A percentile compares a stretch with the other conserved stretches of the same genome.
Evolutionary conservation across 139 green algal species (phyloP).

Genomic region (Coelastrella sp.): DNA sequence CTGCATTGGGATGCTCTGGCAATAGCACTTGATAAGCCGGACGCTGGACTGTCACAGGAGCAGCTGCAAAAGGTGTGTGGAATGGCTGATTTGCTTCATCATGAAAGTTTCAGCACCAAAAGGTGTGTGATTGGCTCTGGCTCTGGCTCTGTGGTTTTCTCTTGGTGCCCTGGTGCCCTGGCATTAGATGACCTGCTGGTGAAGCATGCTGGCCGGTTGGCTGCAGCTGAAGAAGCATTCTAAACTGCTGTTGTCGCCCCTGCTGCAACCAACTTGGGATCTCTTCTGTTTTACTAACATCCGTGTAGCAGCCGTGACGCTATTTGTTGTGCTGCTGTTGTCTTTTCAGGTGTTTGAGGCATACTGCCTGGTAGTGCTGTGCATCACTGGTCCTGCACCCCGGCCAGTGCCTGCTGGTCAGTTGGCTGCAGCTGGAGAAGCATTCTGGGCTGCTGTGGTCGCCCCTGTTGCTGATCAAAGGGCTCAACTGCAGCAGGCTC

Average conservation of each 20-base stretch:
- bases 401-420: not conserved
- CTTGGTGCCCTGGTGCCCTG: too few relatives aligned
- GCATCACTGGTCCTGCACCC: not conserved
- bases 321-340: not conserved
- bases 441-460: not conserved
- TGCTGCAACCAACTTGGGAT: too few relatives aligned
- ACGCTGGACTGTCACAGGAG: not conserved
- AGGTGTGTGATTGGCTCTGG: too few relatives aligned
- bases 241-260: not conserved
- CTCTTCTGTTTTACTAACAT: too few relatives aligned
- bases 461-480: not conserved
- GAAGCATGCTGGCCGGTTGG: slow-evolving; percentile 2
- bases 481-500: not conserved
- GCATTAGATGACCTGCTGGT: too few relatives aligned
- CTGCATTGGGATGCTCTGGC: slow-evolving; percentile 35
- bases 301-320: too few relatives aligned
- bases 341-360: slow-evolving; percentile 43
- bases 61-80: slow-evolving; percentile 2
- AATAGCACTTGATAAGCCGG: slow-evolving; percentile 26
- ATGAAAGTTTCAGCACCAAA: too few relatives aligned
- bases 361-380: slow-evolving; percentile 46
- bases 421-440: not conserved
- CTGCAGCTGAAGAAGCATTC: not conserved
- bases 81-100: too few relatives aligned
- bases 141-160: too few relatives aligned